Base-by-base conservation (phyloP, 1,284 basidiomycete species). In the Cutaneotrichosporon sp. region DNA sequence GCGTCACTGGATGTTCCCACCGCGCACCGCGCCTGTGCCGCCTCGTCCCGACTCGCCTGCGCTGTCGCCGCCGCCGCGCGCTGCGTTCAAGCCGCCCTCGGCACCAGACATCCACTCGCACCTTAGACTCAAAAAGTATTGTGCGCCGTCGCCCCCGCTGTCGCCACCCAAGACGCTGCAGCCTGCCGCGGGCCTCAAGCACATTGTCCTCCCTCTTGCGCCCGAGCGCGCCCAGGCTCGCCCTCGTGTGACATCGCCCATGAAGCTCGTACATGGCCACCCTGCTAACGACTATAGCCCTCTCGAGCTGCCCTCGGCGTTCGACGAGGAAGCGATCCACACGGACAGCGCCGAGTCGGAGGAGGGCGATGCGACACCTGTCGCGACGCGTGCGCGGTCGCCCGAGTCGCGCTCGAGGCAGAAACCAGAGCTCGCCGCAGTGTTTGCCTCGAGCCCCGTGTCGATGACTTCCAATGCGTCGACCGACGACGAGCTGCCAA, bases 131-230 rank as follows among this genome's bases (percentile, higher is more conserved):
- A 65, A 65, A 39, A 66, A 64, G 48, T 75, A 71, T 46, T 75
- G 72, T 49, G 73, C 74, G 1, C 74, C 74, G 10, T 72, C 72
- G 2, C 71, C 73, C 13, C 73, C 72, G 1, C 59, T 59, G n/a
- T 74, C 74, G 9, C 71, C 74, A 7, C 62, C 68, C 5, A 67
- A 65, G 54, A 36, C 39, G 10, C 26, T 45, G 5, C 36, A 37
- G 4, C 41, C 42, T 7, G 43, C 43, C 2, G 43, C 43, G 12
- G 21, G n/a, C 12, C 26, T 40, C n/a, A 21, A 46, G 18, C 46
- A 41, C 15, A 18, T 51, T 15, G 41, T 56, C n/a, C 49, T 59
- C 5, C 21, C 44, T 1, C 42, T 55, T 3, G 54, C 49, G 3
- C 54, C 57, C 4, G 46, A 37, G 22, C 56, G 44, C 22, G 44